Percentiles rank a stretch among this genome's conserved stretches.
These are phyloP conservation scores for Trifolium dubium DNA, from an alignment of 306 rosid genomes.

Conservation along the genomic window DNA sequence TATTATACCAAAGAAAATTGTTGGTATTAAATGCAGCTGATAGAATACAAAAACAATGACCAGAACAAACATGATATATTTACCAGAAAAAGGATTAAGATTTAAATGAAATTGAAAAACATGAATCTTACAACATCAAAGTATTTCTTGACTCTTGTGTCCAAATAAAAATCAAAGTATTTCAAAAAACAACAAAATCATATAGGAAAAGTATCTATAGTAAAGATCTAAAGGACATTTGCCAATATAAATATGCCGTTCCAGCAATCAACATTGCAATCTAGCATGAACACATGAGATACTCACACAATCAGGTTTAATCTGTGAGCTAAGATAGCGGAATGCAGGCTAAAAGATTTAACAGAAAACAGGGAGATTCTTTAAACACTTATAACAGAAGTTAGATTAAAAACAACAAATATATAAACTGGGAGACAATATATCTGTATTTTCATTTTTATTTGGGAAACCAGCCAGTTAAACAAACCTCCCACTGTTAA, in stretches of 20 bases:
- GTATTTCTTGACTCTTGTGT: no score
- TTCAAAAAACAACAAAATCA: conserved; percentile 27
- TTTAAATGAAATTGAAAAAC: conserved; percentile 22
- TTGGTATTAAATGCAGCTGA: conserved; percentile 9
- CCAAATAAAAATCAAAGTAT: background rate
- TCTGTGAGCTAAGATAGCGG: conserved; percentile 16
- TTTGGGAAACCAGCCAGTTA: background rate
- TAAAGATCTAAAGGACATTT: background rate
- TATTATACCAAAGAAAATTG: conserved; percentile 24
- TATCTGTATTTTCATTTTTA: background rate
- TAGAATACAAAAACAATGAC: conserved; percentile 23
- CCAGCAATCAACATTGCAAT: conserved; percentile 17
- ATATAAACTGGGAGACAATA: background rate
- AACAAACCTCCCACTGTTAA: conserved; percentile 15
- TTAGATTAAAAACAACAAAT: conserved; percentile 1
- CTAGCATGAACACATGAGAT: conserved; percentile 17
- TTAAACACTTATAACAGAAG: conserved; percentile 21
- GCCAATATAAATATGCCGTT: background rate
- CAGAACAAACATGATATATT: conserved; percentile 16
- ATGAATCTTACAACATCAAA: background rate
- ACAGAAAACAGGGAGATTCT: conserved; percentile 26
- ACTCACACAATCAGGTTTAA: conserved; percentile 25
- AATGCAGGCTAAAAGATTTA: conserved; percentile 10
- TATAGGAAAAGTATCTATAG: background rate
- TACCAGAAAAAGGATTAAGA: background rate